phyloP scores from a whole-genome alignment of 176 grass and related monocot genomes.

The bread wheat (Triticum aestivum) region DNA sequence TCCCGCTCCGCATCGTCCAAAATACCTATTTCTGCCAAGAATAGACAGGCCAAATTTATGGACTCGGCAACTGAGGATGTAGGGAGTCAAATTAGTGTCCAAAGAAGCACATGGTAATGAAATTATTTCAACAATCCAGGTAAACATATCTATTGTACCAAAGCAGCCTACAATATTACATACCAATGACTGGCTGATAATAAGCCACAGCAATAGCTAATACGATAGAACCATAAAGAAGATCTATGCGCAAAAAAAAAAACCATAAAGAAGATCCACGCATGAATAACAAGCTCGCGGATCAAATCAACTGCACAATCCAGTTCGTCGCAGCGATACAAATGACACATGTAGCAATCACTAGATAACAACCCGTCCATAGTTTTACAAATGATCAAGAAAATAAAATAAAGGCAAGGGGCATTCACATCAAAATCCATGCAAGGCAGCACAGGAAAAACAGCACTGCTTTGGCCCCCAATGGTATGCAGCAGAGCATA shows the following conservation, averaged over 20 bases:
- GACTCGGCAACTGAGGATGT: background rate
- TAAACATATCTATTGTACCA: background rate
- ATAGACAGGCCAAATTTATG: background rate
- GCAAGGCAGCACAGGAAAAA: constrained; percentile 44
- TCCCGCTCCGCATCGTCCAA: too few relatives aligned
- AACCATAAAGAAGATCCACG: background rate
- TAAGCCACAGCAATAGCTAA: background rate
- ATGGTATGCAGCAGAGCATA: constrained; percentile 14
- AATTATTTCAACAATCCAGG: background rate
- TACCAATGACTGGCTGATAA: background rate
- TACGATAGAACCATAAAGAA: background rate
- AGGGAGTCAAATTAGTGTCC: background rate
- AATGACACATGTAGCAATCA: constrained; percentile 17
- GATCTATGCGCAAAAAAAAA: background rate
- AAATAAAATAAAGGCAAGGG: background rate
- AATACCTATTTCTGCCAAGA: background rate
- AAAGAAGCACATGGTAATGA: background rate
- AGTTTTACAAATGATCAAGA: constrained; percentile 18
- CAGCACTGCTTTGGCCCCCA: constrained; percentile 31
- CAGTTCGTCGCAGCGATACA: background rate
- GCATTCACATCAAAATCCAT: constrained; percentile 41
- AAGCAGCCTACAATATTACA: background rate
- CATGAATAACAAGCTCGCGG: constrained; percentile 1
- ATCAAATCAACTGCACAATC: background rate
- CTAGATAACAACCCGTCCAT: constrained; percentile 18